phyloP scores from a whole-genome alignment of 2,329 filamentous ascomycete genomes.

The Sporothrix dimorphospora region DNA sequence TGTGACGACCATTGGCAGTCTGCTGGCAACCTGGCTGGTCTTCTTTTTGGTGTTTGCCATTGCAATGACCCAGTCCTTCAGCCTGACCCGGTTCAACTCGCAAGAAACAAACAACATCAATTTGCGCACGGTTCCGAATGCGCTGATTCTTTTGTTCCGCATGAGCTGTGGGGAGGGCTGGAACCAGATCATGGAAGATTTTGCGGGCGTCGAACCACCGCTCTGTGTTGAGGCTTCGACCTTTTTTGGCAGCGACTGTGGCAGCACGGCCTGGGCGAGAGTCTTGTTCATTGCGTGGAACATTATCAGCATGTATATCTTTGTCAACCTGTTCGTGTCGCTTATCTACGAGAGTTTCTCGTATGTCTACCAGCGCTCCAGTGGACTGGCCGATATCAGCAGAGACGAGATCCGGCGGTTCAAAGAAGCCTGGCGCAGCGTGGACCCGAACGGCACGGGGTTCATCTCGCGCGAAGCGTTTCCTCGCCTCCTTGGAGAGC shows the following conservation, averaged over 20 bases:
- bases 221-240: constrained; percentile 72
- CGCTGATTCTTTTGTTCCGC: constrained; percentile 88
- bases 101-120: constrained; percentile 80
- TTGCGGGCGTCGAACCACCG: constrained; percentile 75
- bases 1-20: constrained; percentile 84
- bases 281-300: constrained; percentile 96
- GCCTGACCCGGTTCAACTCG: constrained; percentile 81
- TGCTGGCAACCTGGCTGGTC: constrained; percentile 95
- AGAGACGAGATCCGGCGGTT: constrained; percentile 93
- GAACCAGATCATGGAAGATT: constrained; percentile 98
- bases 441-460: constrained; percentile 87
- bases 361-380: constrained; percentile 97
- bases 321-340: constrained; percentile 96
- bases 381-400: constrained; percentile 85
- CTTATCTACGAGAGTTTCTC: constrained; percentile 99
- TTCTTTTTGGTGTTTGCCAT: constrained; percentile 96
- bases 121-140: constrained; percentile 91
- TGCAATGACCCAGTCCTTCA: constrained; percentile 93
- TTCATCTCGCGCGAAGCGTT: constrained; percentile 91
- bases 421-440: constrained; percentile 97
- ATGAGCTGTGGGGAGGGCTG: constrained; percentile 95
- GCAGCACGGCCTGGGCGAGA: constrained; percentile 85
- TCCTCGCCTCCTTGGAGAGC: constrained; percentile 83
- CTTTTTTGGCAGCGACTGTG: constrained; percentile 91
- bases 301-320: constrained; percentile 99